phyloP scores from a whole-genome alignment of 2,329 filamentous ascomycete species.

The Xylariaceae sp. region DNA sequence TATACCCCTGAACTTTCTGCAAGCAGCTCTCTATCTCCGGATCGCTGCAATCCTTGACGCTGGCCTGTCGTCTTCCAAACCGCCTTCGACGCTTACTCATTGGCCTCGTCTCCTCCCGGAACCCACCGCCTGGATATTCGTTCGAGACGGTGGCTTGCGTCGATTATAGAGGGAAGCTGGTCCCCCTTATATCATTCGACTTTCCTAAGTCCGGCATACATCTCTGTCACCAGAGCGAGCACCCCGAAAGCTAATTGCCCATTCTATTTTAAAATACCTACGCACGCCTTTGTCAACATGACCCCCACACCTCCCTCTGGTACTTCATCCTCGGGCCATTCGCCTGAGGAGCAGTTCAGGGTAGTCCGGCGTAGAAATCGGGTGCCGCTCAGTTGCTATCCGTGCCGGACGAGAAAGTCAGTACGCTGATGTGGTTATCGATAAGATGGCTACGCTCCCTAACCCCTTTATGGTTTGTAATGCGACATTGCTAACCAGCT shows the following conservation, averaged over 20 bases:
- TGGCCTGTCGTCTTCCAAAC: conserved; percentile 2
- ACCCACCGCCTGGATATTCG: conserved; percentile 1
- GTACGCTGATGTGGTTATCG: conserved; percentile 32
- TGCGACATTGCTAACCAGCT: conserved; percentile 38
- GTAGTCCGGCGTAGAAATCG: conserved; percentile 91
- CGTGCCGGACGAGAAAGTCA: conserved; percentile 90
- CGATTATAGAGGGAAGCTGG: conserved; percentile 21
- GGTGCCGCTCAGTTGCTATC: conserved; percentile 87
- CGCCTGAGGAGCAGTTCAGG: conserved; percentile 83
- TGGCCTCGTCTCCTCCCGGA: conserved; percentile 12
- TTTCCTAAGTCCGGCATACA: conserved; percentile 29
- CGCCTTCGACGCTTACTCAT: conserved; percentile 21
- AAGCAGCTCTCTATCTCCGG: conserved; percentile 24
- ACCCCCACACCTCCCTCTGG: conserved; percentile 78
- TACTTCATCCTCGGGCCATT: conserved; percentile 74
- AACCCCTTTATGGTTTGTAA: conserved; percentile 14
- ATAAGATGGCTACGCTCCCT: conserved; percentile 22
- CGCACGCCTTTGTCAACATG: conserved; percentile 50
- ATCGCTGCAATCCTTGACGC: conserved; percentile 4
- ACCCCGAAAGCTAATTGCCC: conserved; percentile 7
- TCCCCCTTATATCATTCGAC: conserved; percentile 24
- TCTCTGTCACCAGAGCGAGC: conserved; percentile 20
- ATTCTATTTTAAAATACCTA: conserved; percentile 9
- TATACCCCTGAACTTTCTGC: conserved; percentile 21
- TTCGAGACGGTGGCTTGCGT: conserved; percentile 8